Conservation (phyloP, 148 eudicot genomes). For the Cornus florida region DNA sequence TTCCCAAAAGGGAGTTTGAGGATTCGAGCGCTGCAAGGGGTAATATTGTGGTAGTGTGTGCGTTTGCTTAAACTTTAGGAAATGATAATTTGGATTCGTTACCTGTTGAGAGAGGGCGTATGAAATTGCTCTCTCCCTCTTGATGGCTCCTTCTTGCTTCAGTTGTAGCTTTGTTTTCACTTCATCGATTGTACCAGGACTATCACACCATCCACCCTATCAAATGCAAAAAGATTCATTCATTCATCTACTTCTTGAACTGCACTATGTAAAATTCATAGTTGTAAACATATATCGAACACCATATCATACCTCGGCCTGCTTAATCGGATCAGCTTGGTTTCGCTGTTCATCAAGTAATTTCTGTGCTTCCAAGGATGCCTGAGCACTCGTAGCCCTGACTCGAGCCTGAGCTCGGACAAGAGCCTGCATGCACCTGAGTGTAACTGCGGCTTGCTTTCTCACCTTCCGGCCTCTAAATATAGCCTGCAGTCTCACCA, state of each 20-base stretch:
- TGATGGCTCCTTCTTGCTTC: slow-evolving; percentile 77
- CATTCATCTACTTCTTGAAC: neutral
- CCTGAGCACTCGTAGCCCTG: slow-evolving; percentile 33
- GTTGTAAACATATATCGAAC: neutral
- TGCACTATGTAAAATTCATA: no score
- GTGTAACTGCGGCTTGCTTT: slow-evolving; percentile 81
- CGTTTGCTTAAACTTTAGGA: no score
- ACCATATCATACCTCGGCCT: slow-evolving; percentile 52
- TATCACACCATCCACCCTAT: slow-evolving; percentile 85
- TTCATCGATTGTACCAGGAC: slow-evolving; percentile 72
- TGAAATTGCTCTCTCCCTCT: slow-evolving; percentile 78
- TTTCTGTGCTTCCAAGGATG: slow-evolving; percentile 30
- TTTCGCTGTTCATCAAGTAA: neutral
- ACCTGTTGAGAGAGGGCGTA: slow-evolving; percentile 69
- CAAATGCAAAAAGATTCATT: neutral
- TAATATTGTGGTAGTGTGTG: no score
- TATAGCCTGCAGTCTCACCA: slow-evolving; percentile 83
- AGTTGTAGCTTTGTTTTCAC: slow-evolving; percentile 69
- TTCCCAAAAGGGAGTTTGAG: no score
- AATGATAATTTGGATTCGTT: neutral
- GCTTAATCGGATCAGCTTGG: slow-evolving; percentile 37
- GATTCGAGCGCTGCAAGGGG: no score
- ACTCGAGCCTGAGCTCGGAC: slow-evolving; percentile 79
- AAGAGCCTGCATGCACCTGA: slow-evolving; percentile 91
- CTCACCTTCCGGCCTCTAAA: slow-evolving; percentile 84